Conservation (phyloP, 768 basidiomycete genomes). For the Tricholoma sp. region DNA sequence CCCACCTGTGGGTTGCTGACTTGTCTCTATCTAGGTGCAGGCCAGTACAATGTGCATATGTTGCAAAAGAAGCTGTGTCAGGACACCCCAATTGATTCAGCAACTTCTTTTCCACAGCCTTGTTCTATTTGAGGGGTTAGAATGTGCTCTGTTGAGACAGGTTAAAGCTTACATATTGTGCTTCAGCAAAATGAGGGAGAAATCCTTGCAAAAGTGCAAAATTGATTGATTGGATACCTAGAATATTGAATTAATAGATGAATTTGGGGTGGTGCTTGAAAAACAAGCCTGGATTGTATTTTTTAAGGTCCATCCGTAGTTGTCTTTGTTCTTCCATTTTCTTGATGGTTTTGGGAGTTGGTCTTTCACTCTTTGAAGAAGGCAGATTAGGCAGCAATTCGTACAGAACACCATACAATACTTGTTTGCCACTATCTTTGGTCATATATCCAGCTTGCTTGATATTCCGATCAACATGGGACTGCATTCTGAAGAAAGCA, state of each 20-base stretch:
- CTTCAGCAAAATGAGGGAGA: background rate
- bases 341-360: background rate
- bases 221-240: background rate
- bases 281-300: background rate
- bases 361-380: background rate
- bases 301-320: background rate
- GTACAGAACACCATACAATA: background rate
- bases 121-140: background rate
- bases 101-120: background rate
- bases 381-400: background rate
- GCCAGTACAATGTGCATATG: background rate
- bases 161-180: background rate
- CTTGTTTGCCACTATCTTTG: background rate
- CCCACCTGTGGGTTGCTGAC: background rate
- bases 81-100: background rate
- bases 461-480: background rate
- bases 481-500: background rate
- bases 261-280: background rate
- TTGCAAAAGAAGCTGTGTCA: background rate
- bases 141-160: background rate
- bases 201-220: background rate
- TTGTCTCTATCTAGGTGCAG: background rate
- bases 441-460: background rate
- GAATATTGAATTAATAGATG: no score
- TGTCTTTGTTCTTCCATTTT: background rate